Evolutionary conservation across 2,329 filamentous ascomycete genomes (phyloP), one percentile per base, ranked within the genome.

Genomic region (Tolypocladium ovalisporum): DNA sequence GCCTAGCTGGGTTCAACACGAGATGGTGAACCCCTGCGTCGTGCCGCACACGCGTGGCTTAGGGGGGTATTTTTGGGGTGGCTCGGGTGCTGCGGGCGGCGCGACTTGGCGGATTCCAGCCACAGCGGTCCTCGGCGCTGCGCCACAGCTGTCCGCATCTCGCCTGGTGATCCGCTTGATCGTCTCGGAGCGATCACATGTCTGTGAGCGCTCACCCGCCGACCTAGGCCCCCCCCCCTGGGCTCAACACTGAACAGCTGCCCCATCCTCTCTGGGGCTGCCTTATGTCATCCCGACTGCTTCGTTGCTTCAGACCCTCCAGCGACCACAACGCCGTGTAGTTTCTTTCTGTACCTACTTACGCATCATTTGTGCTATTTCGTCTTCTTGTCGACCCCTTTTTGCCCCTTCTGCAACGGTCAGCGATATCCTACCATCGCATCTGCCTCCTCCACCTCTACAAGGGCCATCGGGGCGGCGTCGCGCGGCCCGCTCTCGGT

Each of bases 401-500:
- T 15, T 35, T 4, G 9, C 15, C 47, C 29, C 8, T 34, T 22
- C 29, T 52, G 47, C 47, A 12, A 34, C 47, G 29, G 29, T 34
- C 4, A 52, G 47, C 47, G 29, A 34, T 1, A 24, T 36, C 40
- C 34, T 55, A 27, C 27, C 40, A 32, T 49, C 42, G 40, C 54
- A 36, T 42, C 44, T 22, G 12, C n/a, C n/a, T 47, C 42, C 19
- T 51, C 39, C 17, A 15, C 24, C 35, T 29, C 52, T 54, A 29
- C 36, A 40, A 19, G 35, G 17, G 39, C 36, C 39, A n/a, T 47
- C 34, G 57, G 54, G 47, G 49, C 57, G 54, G 53, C 53, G 55
- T 29, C 37, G 36, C 27, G 56, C 44, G 36, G 53, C 37, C 39
- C 54, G 58, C 56, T 53, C 60, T 61, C 62, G 52, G 56, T 61